Evolutionary conservation across 352 stramenopile species (phyloP).

Genomic region (Phytophthora syringae): DNA sequence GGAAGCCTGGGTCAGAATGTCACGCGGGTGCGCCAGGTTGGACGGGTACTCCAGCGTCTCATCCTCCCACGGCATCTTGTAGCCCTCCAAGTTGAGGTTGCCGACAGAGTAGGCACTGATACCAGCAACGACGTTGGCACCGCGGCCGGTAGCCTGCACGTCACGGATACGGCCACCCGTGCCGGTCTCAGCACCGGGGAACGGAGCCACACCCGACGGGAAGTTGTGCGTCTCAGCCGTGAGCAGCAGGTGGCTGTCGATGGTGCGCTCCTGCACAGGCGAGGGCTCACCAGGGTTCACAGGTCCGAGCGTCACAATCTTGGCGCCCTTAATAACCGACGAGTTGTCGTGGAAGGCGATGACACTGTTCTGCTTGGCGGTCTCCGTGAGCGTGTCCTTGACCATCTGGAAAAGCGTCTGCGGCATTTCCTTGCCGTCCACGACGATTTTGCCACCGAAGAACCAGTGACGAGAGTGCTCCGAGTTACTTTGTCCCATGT

Average conservation of each 20-base stretch:
- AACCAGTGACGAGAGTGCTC: constrained; percentile 99
- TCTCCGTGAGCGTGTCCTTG: constrained; percentile 95
- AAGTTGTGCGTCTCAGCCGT: constrained; percentile 99
- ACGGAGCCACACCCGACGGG: constrained; percentile 95
- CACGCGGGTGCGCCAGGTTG: constrained; percentile 90
- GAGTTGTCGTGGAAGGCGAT: constrained; percentile 99
- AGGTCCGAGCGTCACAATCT: constrained; percentile 87
- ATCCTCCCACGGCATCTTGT: constrained; percentile 97
- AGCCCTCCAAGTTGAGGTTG: constrained; percentile 97
- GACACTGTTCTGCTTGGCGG: constrained; percentile 93
- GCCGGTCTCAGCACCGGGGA: constrained; percentile 96
- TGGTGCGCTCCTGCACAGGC: constrained; percentile 60
- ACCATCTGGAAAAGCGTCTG: constrained; percentile 99
- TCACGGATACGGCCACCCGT: constrained; percentile 98
- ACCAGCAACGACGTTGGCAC: constrained; percentile 95
- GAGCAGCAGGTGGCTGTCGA: constrained; percentile 95
- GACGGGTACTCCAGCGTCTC: constrained; percentile 90
- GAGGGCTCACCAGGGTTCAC: constrained; percentile 71
- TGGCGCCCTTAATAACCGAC: constrained; percentile 95
- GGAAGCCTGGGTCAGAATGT: constrained; percentile 97
- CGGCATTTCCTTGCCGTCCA: constrained; percentile 96
- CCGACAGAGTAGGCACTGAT: constrained; percentile 90
- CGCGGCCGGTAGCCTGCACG: constrained; percentile 98
- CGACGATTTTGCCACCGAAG: constrained; percentile 98
- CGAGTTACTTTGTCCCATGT: constrained; percentile 99